Conservation (phyloP, 2,329 filamentous ascomycete species). For the Cercospora brassicicola region DNA sequence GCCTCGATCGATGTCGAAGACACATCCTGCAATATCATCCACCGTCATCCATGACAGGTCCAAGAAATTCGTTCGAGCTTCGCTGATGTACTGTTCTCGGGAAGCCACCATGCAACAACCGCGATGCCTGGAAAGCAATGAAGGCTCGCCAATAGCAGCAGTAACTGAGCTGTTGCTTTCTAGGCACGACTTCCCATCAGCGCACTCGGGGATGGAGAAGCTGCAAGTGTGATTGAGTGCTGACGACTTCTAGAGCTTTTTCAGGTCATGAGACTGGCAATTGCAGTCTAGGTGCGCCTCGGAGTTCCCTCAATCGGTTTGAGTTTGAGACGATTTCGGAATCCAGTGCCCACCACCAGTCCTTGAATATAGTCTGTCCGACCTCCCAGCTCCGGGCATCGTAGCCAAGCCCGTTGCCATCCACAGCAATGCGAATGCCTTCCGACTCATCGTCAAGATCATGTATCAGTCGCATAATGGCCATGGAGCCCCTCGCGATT, state of each 20-base stretch:
- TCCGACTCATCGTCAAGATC: neutral
- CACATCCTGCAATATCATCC: too few relatives aligned
- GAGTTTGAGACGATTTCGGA: neutral
- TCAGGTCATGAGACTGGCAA: neutral
- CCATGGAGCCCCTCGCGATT: neutral
- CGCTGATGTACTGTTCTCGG: too few relatives aligned
- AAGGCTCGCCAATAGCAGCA: neutral
- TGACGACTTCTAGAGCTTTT: neutral
- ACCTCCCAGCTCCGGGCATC: neutral
- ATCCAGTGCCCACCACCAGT: neutral
- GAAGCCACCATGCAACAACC: too few relatives aligned
- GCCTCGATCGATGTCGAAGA: too few relatives aligned
- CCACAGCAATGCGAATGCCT: neutral
- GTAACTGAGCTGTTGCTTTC: neutral
- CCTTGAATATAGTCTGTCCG: neutral
- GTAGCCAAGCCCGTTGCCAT: neutral
- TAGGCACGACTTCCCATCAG: neutral
- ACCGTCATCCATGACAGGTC: too few relatives aligned
- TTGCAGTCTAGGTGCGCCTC: neutral
- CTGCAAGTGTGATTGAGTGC: neutral
- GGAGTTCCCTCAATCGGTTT: neutral
- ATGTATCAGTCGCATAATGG: neutral
- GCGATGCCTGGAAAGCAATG: too few relatives aligned
- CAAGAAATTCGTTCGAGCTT: too few relatives aligned
- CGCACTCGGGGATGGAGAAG: neutral